These are phyloP conservation scores for Talaromyces sp. DNA, from an alignment of 2,329 filamentous ascomycete species.

Conservation along the genomic window DNA sequence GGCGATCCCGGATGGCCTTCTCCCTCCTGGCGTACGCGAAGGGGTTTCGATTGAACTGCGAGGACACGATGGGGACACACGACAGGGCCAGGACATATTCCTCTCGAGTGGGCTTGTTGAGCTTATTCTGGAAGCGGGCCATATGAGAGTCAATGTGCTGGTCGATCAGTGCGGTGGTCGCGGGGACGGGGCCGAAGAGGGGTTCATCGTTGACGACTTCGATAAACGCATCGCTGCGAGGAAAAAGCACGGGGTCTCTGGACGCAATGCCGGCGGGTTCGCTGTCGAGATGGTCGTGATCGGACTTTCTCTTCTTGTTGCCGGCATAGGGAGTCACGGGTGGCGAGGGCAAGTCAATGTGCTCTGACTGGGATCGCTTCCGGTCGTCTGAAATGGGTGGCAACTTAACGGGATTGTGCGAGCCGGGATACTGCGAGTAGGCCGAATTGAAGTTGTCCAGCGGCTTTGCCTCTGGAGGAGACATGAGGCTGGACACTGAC, in stretches of 20 bases:
- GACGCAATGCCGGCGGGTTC: constrained; percentile 21
- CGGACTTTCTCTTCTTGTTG: constrained; percentile 33
- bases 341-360: constrained; percentile 39
- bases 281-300: constrained; percentile 27
- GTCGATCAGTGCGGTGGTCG: constrained; percentile 34
- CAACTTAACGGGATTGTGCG: constrained; percentile 28
- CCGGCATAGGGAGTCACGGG: constrained; percentile 40
- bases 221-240: constrained; percentile 28
- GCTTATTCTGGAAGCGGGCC: constrained; percentile 34
- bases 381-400: constrained; percentile 37
- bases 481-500: constrained; percentile 41
- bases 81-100: constrained; percentile 39
- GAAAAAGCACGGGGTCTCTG: constrained; percentile 39
- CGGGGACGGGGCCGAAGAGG: constrained; percentile 32
- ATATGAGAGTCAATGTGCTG: constrained; percentile 39
- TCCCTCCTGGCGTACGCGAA: constrained; percentile 38
- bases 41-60: constrained; percentile 40
- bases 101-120: constrained; percentile 37
- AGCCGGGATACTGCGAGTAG: constrained; percentile 23
- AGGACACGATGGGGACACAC: constrained; percentile 38
- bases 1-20: constrained; percentile 35
- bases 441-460: constrained; percentile 41
- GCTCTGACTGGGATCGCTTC: constrained; percentile 36
- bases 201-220: constrained; percentile 33
- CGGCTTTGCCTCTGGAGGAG: constrained; percentile 44